Base-by-base conservation (phyloP, 208 protist genomes). In the Acanthamoeba rhysodes region DNA sequence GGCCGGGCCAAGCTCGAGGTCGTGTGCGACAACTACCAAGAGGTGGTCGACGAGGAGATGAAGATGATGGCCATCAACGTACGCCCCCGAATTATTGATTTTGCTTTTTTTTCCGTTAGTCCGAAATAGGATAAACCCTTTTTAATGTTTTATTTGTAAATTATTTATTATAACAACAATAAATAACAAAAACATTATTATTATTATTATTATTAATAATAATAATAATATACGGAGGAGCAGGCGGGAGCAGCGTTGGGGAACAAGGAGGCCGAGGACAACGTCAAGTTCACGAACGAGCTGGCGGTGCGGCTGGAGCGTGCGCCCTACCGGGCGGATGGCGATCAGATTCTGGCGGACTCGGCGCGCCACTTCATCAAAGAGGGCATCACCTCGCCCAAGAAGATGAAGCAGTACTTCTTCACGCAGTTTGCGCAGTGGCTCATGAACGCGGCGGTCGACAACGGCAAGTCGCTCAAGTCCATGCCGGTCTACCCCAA, bases 401-500 rank as follows among this genome's bases (percentile, higher is more conserved):
- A 91, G 62, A 55, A 66, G 48, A 91, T 91, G 57, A 91, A 53
- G 59, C 12, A 70, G 34, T 50, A 91, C 62, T 91, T 91, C 57
- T 72, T 74, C 85, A 91, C 22, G 0, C 62, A 91, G 85, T 41
- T 34, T 29, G 85, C 85, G 16, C 85, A 91, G 57, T 91, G 85
- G 85, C 53, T 91, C 32, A 91, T 70, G 55, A 72, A 91, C 34
- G 62, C 41, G 22, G 85, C 85, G 2, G 85, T 91, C 32, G 85
- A 91, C 85, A 91, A 91, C 85, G 29, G 48, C 27, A 91, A 91
- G 59, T 91, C 85, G 27, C 14, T 72, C 7, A 45, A 37, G 29
- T 22, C 12, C 32, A 91, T 91, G 85, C 85, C 85, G 7, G 37
- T 24, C 57, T 85, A 59, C 29, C 78, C 78, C 34, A n/a, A n/a